Base-by-base conservation (phyloP, 2,329 filamentous ascomycete species). In the Esteya vermicola region DNA sequence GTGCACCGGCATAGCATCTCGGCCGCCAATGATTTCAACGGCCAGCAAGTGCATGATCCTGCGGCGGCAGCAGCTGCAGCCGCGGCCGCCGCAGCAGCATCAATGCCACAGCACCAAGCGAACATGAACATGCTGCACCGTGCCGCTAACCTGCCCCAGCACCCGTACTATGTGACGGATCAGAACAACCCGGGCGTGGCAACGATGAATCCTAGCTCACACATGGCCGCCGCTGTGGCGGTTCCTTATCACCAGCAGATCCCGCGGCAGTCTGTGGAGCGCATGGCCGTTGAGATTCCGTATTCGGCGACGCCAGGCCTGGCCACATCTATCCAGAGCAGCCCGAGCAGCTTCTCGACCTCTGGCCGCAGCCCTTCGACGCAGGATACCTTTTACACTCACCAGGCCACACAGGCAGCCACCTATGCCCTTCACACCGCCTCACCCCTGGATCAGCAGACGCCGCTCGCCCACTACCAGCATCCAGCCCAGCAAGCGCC, bases 111-210 rank as follows among this genome's bases (percentile, higher is more conserved):
- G 2, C 48, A 48, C 2, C 65, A 69, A 36, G 51, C 59, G 4
- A 55, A 55, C 21, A 59, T 67, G 33, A 64, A 65, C 16, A 63
- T 72, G 51, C 51, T 70, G 36, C 68, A 69, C 47, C 62, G 67
- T 39, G 59, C 63, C n/a, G 50, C 63, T 6, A 65, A 61, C 51
- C 57, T 70, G 50, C 60, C 64, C 4, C 55, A 61, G 36, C 63
- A 64, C 39, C 54, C 57, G 6, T 74, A 67, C 52, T 80, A 75
- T 49, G 64, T 78, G 23, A 68, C 75, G 1, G 74, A 79, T 42
- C 70, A 75, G 47, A 67, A 64, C 52, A 77, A 77, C 49, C 72
- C 74, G 9, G 71, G 68, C 12, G 68, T 79, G 6, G 73, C 72
- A 25, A 78, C 72, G 12, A 70, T 78, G 65, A 73, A 70, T 54